Evolutionary conservation across 2,329 filamentous ascomycete genomes (phyloP).

Genomic region (Colletotrichum cordylinicola): DNA sequence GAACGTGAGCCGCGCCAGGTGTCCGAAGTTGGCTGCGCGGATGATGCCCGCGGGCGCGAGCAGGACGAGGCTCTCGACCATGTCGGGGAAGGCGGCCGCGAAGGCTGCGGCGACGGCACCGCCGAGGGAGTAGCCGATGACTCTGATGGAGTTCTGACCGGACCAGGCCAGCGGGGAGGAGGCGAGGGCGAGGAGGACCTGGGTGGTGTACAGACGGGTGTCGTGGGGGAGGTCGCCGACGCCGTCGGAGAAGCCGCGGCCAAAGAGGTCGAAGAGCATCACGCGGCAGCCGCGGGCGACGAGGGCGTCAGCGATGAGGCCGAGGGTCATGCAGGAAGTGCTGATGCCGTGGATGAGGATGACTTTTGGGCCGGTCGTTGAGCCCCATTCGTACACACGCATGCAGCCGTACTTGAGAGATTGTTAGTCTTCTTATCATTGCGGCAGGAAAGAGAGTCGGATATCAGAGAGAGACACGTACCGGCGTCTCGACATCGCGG

Average conservation of each 20-base stretch:
- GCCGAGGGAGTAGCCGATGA: constrained; percentile 84
- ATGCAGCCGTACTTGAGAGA: constrained; percentile 68
- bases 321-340: constrained; percentile 78
- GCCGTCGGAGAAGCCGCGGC: constrained; percentile 70
- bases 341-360: constrained; percentile 85
- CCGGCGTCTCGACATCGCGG: constrained; percentile 74
- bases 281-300: constrained; percentile 76
- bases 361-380: constrained; percentile 74
- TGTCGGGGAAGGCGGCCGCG: constrained; percentile 71
- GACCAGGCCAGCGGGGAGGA: constrained; percentile 76
- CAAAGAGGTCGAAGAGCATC: constrained; percentile 80
- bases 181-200: constrained; percentile 73
- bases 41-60: constrained; percentile 83
- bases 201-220: constrained; percentile 73
- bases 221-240: constrained; percentile 74
- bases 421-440: neutral
- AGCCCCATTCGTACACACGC: constrained; percentile 84
- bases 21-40: constrained; percentile 57
- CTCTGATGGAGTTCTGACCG: constrained; percentile 59
- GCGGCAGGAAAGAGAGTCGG: neutral
- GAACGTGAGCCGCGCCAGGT: constrained; percentile 56
- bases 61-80: constrained; percentile 75
- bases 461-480: constrained; percentile 35
- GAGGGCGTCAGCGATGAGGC: constrained; percentile 69
- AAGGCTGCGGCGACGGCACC: constrained; percentile 81